phyloP scores from a whole-genome alignment of 2,329 filamentous ascomycete genomes.

The Venturia carpophila region DNA sequence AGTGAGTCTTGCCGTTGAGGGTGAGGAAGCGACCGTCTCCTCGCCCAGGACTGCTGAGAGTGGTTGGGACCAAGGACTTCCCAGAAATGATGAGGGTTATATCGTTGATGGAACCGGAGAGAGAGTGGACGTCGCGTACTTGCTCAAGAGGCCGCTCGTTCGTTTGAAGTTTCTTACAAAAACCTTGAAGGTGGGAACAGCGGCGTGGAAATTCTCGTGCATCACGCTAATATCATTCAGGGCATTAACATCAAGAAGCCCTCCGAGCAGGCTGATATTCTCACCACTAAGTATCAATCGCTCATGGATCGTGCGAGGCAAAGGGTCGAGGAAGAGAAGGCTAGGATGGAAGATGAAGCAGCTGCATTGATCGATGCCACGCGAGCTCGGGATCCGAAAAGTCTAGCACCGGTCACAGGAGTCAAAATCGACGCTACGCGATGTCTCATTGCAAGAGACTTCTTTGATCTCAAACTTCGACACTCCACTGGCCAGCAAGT shows the following conservation, averaged over 20 bases:
- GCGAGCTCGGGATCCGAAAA: conserved; percentile 69
- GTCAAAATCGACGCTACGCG: conserved; percentile 67
- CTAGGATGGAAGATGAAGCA: conserved; percentile 74
- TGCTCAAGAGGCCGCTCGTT: conserved; percentile 81
- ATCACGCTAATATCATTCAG: conserved; percentile 31
- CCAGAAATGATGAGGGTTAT: conserved; percentile 52
- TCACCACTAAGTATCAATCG: conserved; percentile 57
- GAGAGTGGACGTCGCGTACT: conserved; percentile 85
- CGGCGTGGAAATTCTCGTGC: conserved; percentile 33
- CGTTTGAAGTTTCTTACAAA: conserved; percentile 82
- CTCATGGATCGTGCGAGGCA: conserved; percentile 71
- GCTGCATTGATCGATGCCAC: conserved; percentile 76
- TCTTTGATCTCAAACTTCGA: conserved; percentile 74
- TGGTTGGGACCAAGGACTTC: conserved; percentile 47
- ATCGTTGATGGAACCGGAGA: conserved; percentile 68
- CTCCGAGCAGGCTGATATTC: conserved; percentile 50
- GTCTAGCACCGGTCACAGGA: conserved; percentile 60
- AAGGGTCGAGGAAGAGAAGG: conserved; percentile 63
- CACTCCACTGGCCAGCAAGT: conserved; percentile 88
- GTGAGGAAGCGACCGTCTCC: conserved; percentile 49
- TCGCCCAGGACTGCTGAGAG: conserved; percentile 30
- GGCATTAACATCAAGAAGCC: conserved; percentile 51
- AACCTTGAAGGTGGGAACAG: conserved; percentile 53
- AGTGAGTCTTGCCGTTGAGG: conserved; percentile 77
- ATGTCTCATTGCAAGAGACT: conserved; percentile 82